Conservation (phyloP, 371 early-diverging fungal genomes). For the Zopfochytrium polystomum region DNA sequence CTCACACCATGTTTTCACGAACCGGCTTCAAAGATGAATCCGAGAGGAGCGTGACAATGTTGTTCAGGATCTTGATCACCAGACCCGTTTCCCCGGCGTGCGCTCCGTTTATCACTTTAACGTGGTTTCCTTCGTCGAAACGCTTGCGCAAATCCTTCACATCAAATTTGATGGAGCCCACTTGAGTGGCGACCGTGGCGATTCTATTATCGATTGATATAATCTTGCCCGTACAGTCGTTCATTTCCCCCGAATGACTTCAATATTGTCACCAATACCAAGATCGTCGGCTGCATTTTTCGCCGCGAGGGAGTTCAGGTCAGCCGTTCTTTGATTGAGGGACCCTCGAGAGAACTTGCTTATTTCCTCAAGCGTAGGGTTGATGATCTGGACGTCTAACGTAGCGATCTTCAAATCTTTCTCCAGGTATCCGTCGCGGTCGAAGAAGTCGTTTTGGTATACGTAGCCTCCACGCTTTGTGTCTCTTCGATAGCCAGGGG, state of each 20-base stretch:
- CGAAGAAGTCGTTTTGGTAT: conserved; percentile 77
- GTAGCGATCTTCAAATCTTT: conserved; percentile 79
- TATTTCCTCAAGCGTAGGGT: conserved; percentile 92
- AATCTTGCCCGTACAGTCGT: conserved; percentile 77
- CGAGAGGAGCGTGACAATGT: conserved; percentile 76
- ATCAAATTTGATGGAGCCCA: no score
- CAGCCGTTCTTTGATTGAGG: conserved; percentile 22
- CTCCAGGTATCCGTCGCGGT: conserved; percentile 83
- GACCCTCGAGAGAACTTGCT: conserved; percentile 64
- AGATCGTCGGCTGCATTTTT: conserved; percentile 53
- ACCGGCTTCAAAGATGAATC: conserved; percentile 67
- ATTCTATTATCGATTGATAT: conserved; percentile 62
- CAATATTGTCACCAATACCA: conserved; percentile 84
- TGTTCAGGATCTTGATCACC: conserved; percentile 75
- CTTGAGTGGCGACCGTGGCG: conserved; percentile 62
- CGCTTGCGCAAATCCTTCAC: no score
- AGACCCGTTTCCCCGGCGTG: conserved; percentile 84
- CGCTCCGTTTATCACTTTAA: conserved; percentile 89
- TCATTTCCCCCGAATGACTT: conserved; percentile 85
- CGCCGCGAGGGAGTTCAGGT: conserved; percentile 24
- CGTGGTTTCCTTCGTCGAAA: conserved; percentile 88
- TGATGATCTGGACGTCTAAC: conserved; percentile 74
- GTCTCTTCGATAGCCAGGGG: conserved; percentile 11
- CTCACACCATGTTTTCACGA: conserved; percentile 20
- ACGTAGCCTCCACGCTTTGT: conserved; percentile 60